These are phyloP conservation scores for Metschnikowia kofuensis DNA, from an alignment of 805 yeast genomes.

Conservation along the genomic window DNA sequence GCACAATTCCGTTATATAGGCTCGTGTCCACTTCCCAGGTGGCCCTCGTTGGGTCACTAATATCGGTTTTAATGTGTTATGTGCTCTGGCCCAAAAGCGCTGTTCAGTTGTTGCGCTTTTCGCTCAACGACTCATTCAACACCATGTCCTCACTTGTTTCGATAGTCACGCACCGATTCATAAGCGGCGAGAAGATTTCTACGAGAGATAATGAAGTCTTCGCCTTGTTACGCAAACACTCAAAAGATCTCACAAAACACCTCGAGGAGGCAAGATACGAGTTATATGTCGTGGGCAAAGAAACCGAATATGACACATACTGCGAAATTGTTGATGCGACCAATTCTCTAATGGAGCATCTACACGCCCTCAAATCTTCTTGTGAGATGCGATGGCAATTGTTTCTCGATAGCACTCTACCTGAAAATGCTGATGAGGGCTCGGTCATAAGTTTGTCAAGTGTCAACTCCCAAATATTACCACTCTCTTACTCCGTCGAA, in stretches of 20 bases:
- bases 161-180: slow-evolving; percentile 46
- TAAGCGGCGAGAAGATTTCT: slow-evolving; percentile 45
- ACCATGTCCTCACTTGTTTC: slow-evolving; percentile 49
- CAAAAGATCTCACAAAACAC: slow-evolving; percentile 35
- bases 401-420: slow-evolving; percentile 29
- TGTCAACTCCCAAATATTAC: slow-evolving; percentile 16
- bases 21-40: slow-evolving; percentile 54
- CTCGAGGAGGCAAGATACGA: slow-evolving; percentile 66
- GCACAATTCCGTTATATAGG: slow-evolving; percentile 53
- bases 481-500: slow-evolving; percentile 28
- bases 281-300: slow-evolving; percentile 51
- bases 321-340: slow-evolving; percentile 49
- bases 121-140: slow-evolving; percentile 50
- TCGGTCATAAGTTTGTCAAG: slow-evolving; percentile 25
- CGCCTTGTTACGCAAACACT: slow-evolving; percentile 37
- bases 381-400: slow-evolving; percentile 64
- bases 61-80: slow-evolving; percentile 60
- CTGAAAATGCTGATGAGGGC: slow-evolving; percentile 13
- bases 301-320: slow-evolving; percentile 47
- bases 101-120: slow-evolving; percentile 38
- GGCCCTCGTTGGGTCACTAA: slow-evolving; percentile 56
- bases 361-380: slow-evolving; percentile 67
- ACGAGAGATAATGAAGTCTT: slow-evolving; percentile 37
- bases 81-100: slow-evolving; percentile 65
- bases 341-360: slow-evolving; percentile 48